Evolutionary conservation across 2,329 filamentous ascomycete genomes (phyloP).

Genomic region (Ophiocordyceps unilateralis): DNA sequence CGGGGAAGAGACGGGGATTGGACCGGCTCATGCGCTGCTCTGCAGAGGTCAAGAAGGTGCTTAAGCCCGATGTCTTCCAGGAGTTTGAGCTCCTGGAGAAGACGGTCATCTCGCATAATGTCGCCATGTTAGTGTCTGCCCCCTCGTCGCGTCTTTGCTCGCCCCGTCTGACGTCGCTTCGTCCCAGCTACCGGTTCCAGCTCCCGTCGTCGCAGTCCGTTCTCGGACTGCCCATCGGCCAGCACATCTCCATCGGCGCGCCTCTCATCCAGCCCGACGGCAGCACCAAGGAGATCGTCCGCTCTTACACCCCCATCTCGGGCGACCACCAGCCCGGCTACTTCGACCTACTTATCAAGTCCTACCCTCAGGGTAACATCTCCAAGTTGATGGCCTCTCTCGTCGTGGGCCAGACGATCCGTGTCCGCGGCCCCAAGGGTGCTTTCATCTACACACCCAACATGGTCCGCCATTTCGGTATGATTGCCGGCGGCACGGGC

Average conservation of each 20-base stretch:
- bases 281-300: constrained; percentile 64
- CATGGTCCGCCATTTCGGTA: constrained; percentile 91
- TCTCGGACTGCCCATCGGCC: constrained; percentile 91
- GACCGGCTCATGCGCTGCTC: background rate
- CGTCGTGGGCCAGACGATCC: constrained; percentile 70
- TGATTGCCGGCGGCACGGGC: constrained; percentile 94
- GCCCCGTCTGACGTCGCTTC: background rate
- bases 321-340: constrained; percentile 78
- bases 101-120: constrained; percentile 93
- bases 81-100: constrained; percentile 89
- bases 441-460: constrained; percentile 96
- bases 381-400: constrained; percentile 79
- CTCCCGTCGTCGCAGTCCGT: constrained; percentile 64
- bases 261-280: constrained; percentile 51
- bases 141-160: background rate
- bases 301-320: constrained; percentile 84
- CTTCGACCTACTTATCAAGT: constrained; percentile 96
- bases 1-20: background rate
- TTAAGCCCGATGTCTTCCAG: constrained; percentile 79
- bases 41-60: constrained; percentile 58
- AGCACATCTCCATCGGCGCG: constrained; percentile 94
- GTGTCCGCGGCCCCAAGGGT: constrained; percentile 86
- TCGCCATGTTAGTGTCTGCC: constrained; percentile 60
- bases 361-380: constrained; percentile 95
- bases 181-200: constrained; percentile 67